These are phyloP conservation scores for Ascoidea tarda DNA, from an alignment of 805 yeast genomes.

Conservation along the genomic window DNA sequence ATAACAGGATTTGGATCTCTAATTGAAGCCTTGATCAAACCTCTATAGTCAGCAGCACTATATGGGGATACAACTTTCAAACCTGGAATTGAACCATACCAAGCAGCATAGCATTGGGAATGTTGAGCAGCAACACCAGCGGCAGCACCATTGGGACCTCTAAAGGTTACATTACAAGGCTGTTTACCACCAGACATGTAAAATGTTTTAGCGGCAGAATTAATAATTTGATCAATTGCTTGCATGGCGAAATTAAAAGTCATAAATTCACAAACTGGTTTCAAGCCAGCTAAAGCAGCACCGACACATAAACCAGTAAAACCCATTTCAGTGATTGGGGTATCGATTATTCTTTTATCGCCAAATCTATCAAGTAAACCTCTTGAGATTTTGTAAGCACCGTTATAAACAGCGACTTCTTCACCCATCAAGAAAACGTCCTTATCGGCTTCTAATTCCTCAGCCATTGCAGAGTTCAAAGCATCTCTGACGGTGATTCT, in stretches of 20 bases:
- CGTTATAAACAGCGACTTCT: conserved; percentile 98
- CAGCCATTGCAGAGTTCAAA: conserved; percentile 85
- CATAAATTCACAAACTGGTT: conserved; percentile 98
- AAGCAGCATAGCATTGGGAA: conserved; percentile 93
- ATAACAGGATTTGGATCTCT: conserved; percentile 98
- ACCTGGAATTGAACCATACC: conserved; percentile 99
- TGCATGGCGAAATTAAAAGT: conserved; percentile 99
- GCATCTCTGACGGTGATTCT: conserved; percentile 94
- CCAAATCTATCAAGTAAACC: conserved; percentile 94
- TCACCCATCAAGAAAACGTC: conserved; percentile 95
- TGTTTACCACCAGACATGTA: conserved; percentile 99
- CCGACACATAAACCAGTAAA: conserved; percentile 93
- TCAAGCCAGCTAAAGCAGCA: conserved; percentile 90
- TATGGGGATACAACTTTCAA: conserved; percentile 92
- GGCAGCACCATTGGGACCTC: conserved; percentile 99
- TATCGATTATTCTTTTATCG: conserved; percentile 83
- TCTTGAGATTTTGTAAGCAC: conserved; percentile 95
- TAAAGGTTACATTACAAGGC: conserved; percentile 92
- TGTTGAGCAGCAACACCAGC: conserved; percentile 99
- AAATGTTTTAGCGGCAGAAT: conserved; percentile 97
- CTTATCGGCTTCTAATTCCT: conserved; percentile 93
- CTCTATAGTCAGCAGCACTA: conserved; percentile 92
- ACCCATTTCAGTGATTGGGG: conserved; percentile 99
- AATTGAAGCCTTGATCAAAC: conserved; percentile 88
- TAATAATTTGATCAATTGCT: conserved; percentile 95